These are phyloP conservation scores for Mortierella sp. DNA, from an alignment of 371 early-diverging fungal species.

Conservation along the genomic window DNA sequence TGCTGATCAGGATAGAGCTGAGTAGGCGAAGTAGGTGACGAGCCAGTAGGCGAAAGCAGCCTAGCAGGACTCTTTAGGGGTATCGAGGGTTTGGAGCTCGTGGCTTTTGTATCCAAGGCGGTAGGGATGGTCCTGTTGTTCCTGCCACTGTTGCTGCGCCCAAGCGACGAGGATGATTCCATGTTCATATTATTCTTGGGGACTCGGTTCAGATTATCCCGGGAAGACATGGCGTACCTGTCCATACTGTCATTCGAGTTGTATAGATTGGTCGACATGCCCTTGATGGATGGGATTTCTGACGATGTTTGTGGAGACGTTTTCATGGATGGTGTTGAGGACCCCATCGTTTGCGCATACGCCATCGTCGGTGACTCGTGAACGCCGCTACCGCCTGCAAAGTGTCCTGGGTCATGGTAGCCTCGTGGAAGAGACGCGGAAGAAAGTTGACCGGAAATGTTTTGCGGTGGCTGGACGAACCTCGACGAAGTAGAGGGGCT, in stretches of 20 bases:
- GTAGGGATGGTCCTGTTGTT: background rate
- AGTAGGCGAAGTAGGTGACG: background rate
- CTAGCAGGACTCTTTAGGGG: constrained; percentile 46
- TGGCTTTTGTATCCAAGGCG: constrained; percentile 9
- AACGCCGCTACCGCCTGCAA: background rate
- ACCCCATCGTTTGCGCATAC: background rate
- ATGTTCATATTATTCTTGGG: too few species aligned
- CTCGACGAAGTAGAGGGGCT: constrained; percentile 20
- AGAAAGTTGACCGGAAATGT: background rate
- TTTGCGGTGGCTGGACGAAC: constrained; percentile 19
- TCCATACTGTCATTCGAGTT: constrained; percentile 5
- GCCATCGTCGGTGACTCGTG: constrained; percentile 12
- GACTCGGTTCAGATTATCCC: background rate
- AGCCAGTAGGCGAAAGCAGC: background rate
- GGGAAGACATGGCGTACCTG: background rate
- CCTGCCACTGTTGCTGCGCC: background rate
- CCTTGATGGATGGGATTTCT: background rate
- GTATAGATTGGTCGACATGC: background rate
- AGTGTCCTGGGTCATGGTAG: background rate
- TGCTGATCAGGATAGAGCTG: background rate
- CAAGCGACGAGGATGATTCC: too few species aligned
- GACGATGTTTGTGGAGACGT: background rate
- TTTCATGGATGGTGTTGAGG: background rate
- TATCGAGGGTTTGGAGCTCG: constrained; percentile 13
- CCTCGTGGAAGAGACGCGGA: constrained; percentile 4